Conservation (phyloP, 2,329 filamentous ascomycete genomes). For the Ambrosiella xylebori region DNA sequence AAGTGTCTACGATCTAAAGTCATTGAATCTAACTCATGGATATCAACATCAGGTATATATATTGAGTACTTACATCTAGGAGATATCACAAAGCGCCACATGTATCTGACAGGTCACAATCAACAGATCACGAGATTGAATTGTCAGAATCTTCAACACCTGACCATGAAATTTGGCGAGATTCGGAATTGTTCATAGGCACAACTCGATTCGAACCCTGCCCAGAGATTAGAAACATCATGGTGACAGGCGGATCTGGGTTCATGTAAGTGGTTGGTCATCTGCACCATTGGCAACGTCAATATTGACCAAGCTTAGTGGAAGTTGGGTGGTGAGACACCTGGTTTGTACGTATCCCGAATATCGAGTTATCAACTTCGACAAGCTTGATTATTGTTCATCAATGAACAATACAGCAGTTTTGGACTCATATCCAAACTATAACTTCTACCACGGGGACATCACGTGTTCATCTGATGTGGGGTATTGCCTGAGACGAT, state of each 20-base stretch:
- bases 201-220: constrained; percentile 54
- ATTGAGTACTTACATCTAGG: no score
- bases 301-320: constrained; percentile 29
- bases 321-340: constrained; percentile 69
- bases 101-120: background rate
- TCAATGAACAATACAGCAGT: constrained; percentile 62
- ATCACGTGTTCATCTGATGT: constrained; percentile 56
- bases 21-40: no score
- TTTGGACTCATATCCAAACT: constrained; percentile 52
- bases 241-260: constrained; percentile 69
- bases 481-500: constrained; percentile 49
- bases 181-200: constrained; percentile 52
- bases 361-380: constrained; percentile 69
- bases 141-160: background rate
- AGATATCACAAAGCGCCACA: background rate
- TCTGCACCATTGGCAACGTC: constrained; percentile 2
- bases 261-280: constrained; percentile 49
- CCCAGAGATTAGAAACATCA: constrained; percentile 57
- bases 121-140: background rate
- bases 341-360: constrained; percentile 54
- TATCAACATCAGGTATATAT: no score
- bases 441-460: constrained; percentile 64
- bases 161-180: constrained; percentile 43
- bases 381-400: constrained; percentile 71
- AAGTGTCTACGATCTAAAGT: no score